These are phyloP conservation scores for Daucus carota DNA, from an alignment of 129 eudicot genomes.

Conservation along the genomic window DH1_v3.0 NC_030382.2:53078001-53078500, in stretches of 20 bases:
- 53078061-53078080: slow-evolving; percentile 50
- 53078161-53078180: neutral
- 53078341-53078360: too few species aligned
- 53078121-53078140: neutral
- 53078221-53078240: neutral
- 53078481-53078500: neutral
- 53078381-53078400: too few species aligned
- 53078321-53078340: neutral
- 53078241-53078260: neutral
- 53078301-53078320: neutral
- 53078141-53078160: neutral
- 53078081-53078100: neutral
- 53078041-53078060: slow-evolving; percentile 94
- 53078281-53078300: neutral
- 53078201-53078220: neutral
- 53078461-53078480: neutral
- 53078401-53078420: too few species aligned
- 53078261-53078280: neutral
- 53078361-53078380: too few species aligned
- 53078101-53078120: neutral
- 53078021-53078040: slow-evolving; percentile 92
- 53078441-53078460: neutral
- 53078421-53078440: too few species aligned
- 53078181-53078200: neutral
- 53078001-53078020: slow-evolving; percentile 91